Conservation (phyloP, 2,329 filamentous ascomycete species). For the Calonectria leucothoes region DNA sequence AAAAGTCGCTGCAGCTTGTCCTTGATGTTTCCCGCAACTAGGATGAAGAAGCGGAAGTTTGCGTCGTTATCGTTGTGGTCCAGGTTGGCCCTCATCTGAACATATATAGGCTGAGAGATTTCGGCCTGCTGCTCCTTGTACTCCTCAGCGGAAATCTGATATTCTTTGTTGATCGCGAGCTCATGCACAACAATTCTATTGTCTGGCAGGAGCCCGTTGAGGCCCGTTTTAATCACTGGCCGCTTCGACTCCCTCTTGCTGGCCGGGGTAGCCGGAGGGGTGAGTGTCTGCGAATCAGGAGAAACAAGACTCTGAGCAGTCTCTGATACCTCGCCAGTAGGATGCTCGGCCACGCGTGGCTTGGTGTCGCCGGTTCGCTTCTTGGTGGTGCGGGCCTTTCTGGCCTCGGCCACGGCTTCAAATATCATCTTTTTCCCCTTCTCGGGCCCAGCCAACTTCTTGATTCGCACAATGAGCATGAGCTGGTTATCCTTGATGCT, state of each 20-base stretch:
- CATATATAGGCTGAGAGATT: conserved; percentile 61
- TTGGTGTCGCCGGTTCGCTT: conserved; percentile 77
- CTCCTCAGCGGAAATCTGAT: conserved; percentile 73
- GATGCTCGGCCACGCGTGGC: conserved; percentile 71
- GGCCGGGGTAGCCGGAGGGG: conserved; percentile 64
- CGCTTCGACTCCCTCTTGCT: conserved; percentile 53
- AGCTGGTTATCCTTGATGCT: conserved; percentile 86
- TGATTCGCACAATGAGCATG: conserved; percentile 82
- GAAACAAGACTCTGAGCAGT: conserved; percentile 51
- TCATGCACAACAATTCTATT: conserved; percentile 84
- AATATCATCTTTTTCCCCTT: conserved; percentile 79
- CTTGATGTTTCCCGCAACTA: conserved; percentile 77
- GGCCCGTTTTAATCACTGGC: conserved; percentile 52
- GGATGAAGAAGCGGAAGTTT: conserved; percentile 75
- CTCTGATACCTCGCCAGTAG: conserved; percentile 51
- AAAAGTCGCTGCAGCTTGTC: conserved; percentile 79
- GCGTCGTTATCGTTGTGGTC: conserved; percentile 72
- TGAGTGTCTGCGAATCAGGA: conserved; percentile 61
- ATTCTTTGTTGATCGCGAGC: conserved; percentile 82
- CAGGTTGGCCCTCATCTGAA: conserved; percentile 73
- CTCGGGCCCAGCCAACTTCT: conserved; percentile 78
- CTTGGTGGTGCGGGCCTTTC: conserved; percentile 72
- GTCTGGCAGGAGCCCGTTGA: conserved; percentile 71
- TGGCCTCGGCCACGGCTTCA: conserved; percentile 78
- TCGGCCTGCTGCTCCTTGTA: conserved; percentile 67